Conservation (phyloP, 257 asterid species). For the Primulina huaijiensis region DNA sequence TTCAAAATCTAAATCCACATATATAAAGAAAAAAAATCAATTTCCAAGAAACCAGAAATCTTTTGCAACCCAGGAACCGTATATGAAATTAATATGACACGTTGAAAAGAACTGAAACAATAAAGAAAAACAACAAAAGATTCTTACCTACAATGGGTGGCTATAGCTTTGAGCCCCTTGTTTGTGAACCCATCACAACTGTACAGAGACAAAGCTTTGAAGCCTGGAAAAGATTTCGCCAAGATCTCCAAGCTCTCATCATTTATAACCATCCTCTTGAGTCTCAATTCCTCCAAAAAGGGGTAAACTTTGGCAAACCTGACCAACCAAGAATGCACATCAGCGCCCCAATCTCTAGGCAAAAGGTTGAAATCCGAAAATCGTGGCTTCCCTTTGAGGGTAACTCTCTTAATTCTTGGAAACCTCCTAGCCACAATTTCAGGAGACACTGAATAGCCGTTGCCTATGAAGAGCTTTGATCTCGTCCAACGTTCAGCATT, state of each 20-base stretch:
- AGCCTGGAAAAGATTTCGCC: conserved; percentile 61
- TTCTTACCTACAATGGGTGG: conserved; percentile 71
- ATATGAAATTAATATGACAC: too few relatives aligned
- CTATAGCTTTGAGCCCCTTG: conserved; percentile 63
- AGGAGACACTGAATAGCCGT: conserved; percentile 79
- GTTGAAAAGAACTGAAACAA: not conserved
- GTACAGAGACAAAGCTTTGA: conserved; percentile 65
- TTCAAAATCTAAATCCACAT: not conserved
- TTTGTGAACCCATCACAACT: conserved; percentile 84
- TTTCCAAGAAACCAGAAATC: not conserved
- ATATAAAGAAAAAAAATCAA: not conserved
- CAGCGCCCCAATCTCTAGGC: conserved; percentile 80
- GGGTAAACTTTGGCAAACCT: conserved; percentile 73
- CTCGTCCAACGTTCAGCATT: conserved; percentile 84
- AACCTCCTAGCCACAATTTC: conserved; percentile 72
- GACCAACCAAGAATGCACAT: conserved; percentile 61
- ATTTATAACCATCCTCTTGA: conserved; percentile 70
- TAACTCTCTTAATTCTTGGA: conserved; percentile 61
- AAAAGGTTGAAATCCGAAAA: conserved; percentile 80
- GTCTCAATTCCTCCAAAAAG: conserved; percentile 73
- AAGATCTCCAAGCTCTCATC: conserved; percentile 81
- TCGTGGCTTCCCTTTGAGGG: conserved; percentile 73
- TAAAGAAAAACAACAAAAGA: not conserved
- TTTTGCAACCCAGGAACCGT: not conserved
- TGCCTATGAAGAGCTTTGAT: conserved; percentile 68